Evolutionary conservation across 345 rosid genomes (phyloP).

Genomic region (Populus pruinosa): DNA sequence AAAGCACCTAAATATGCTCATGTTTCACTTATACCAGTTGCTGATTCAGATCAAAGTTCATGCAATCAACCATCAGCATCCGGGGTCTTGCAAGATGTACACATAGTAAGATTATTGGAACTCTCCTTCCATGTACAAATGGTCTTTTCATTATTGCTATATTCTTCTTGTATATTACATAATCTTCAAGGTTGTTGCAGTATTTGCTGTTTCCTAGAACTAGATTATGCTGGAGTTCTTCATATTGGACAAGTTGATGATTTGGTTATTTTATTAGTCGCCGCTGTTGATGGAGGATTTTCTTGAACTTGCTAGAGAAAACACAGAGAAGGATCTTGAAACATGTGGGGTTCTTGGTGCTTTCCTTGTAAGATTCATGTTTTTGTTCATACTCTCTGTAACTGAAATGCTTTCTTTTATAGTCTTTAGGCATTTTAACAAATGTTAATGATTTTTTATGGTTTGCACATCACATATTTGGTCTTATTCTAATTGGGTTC

Average conservation of each 20-base stretch:
- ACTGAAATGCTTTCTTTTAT: not conserved
- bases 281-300: constrained; percentile 74
- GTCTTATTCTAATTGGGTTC: not conserved
- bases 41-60: constrained; percentile 28
- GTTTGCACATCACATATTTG: not conserved
- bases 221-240: not conserved
- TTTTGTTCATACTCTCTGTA: not conserved
- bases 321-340: constrained; percentile 83
- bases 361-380: constrained; percentile 54
- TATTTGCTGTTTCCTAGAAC: not conserved
- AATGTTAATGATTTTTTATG: not conserved
- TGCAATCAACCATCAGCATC: constrained; percentile 29
- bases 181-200: not conserved
- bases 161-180: not conserved
- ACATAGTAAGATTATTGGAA: constrained; percentile 53
- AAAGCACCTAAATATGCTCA: constrained; percentile 41
- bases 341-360: constrained; percentile 91
- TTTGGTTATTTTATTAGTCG: constrained; percentile 37
- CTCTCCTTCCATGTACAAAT: not conserved
- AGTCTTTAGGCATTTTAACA: not conserved
- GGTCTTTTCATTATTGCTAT: not conserved
- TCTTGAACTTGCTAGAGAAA: constrained; percentile 76
- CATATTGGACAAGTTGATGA: constrained; percentile 8
- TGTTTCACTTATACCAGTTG: constrained; percentile 42
- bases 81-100: constrained; percentile 55